Base-by-base conservation (phyloP, 768 basidiomycete genomes). In the Inosperma sp. region DNA sequence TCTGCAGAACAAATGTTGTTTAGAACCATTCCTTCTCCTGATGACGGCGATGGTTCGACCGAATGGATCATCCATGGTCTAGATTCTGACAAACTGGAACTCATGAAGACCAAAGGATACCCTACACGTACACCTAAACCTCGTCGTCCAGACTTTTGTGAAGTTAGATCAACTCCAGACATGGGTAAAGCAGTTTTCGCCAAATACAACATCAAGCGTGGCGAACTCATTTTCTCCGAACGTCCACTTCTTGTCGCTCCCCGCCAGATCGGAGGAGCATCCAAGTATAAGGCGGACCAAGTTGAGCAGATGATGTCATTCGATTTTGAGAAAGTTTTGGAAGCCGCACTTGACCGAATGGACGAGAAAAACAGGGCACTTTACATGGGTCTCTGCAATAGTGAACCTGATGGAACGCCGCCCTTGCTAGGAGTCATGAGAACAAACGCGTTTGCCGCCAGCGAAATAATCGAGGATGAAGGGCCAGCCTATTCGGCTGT, bases 151-250 rank as follows among this genome's bases (percentile, higher is more conserved):
- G 39, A 41, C 26, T 19, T 40, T 14, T 33, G 29, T 3, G 31
- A 48, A 6, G 22, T 49, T 19, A 48, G 34, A 12, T 8, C 47
- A 5, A 48, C 52, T 12, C 19, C 39, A 7, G 23, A 40, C 23
- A 61, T 59, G 58, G 71, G 73, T 0, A 29, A 52, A 9, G 71
- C 69, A 3, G 56, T 70, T 25, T 61, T 71, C 54, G 66, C 69
- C 16, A 65, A 61, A 9, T 51, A 55, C 23, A 48, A 61, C 16
- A 59, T 72, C 45, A 54, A 56, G 21, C 33, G 45, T 3, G 67
- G 66, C 41, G 69, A 70, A 7, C 52, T 70, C 12, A 66, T 75
- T 39, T 52, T 72, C 10, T 57, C 54, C 16, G 72, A 75, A 41
- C 68, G 72, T 3, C 71, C 72, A 2, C 57, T 73, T 33, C 54